Conservation (phyloP, 1,284 basidiomycete species). For the Marasmius oreades region DNA sequence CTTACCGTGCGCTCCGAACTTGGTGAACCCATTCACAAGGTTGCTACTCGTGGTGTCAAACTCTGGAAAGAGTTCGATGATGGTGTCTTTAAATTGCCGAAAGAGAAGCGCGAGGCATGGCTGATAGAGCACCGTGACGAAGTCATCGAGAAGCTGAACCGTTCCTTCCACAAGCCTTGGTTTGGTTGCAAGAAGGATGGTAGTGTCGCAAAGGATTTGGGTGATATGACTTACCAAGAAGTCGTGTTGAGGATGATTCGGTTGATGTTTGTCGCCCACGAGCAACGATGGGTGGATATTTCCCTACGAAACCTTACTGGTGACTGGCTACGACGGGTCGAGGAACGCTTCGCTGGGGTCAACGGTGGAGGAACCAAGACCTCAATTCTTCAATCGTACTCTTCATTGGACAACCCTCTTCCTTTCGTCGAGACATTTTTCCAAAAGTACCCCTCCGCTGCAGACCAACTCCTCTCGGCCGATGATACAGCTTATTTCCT, state of each 20-base stretch:
- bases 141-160: constrained; percentile 90
- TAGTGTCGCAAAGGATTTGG: constrained; percentile 78
- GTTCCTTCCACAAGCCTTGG: constrained; percentile 96
- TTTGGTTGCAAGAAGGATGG: constrained; percentile 95
- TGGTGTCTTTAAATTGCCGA: constrained; percentile 90
- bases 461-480: constrained; percentile 85
- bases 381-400: constrained; percentile 89
- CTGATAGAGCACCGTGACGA: constrained; percentile 84
- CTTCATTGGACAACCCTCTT: constrained; percentile 79
- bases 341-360: constrained; percentile 96
- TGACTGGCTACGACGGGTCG: constrained; percentile 95
- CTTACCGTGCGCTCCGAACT: constrained; percentile 97
- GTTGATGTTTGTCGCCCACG: constrained; percentile 90
- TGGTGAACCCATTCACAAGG: constrained; percentile 98
- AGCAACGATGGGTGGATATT: constrained; percentile 91
- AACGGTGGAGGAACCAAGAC: constrained; percentile 74
- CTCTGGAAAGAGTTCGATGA: constrained; percentile 99
- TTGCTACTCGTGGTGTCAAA: constrained; percentile 94
- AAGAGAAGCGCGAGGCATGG: constrained; percentile 93
- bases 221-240: constrained; percentile 99
- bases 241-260: constrained; percentile 87
- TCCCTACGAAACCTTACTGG: constrained; percentile 95
- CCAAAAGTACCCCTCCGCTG: constrained; percentile 77
- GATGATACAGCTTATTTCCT: constrained; percentile 97
- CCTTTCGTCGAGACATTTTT: constrained; percentile 85